These are phyloP conservation scores for Cyclotella sp. DNA, from an alignment of 108 stramenopile genomes.

Conservation along the genomic window DNA sequence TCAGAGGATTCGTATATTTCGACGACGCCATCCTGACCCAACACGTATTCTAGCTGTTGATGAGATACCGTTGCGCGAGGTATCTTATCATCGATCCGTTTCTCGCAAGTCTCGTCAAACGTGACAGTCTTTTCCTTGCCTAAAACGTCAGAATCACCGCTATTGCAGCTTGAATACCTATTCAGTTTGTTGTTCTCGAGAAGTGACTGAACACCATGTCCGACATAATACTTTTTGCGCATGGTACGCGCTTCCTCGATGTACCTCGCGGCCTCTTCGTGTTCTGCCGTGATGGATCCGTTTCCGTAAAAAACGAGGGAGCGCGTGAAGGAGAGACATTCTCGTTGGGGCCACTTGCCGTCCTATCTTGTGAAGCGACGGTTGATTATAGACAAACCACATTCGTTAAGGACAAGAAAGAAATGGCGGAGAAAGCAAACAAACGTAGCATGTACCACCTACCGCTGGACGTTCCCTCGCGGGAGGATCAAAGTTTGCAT, in stretches of 20 bases:
- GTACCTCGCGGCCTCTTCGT: slow-evolving; percentile 71
- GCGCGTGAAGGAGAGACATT: slow-evolving; percentile 87
- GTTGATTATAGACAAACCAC: not conserved
- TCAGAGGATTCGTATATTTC: slow-evolving; percentile 61
- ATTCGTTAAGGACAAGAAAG: not conserved
- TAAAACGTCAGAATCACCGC: not conserved
- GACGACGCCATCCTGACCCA: slow-evolving; percentile 75
- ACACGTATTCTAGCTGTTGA: slow-evolving; percentile 49
- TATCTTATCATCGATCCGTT: not conserved
- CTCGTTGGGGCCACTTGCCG: slow-evolving; percentile 58
- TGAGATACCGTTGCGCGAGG: not conserved
- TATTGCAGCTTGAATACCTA: not conserved
- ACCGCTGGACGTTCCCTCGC: slow-evolving; percentile 80
- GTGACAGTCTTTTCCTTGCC: not conserved
- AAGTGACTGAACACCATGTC: slow-evolving; percentile 35
- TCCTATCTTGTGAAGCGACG: slow-evolving; percentile 22
- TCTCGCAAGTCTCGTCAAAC: slow-evolving; percentile 9
- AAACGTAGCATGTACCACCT: slow-evolving; percentile 12
- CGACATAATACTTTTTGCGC: slow-evolving; percentile 77
- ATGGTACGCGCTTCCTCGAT: slow-evolving; percentile 72
- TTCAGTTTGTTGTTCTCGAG: not conserved
- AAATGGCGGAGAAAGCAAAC: not conserved
- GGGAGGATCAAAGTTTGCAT: slow-evolving; percentile 62
- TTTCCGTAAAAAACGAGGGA: slow-evolving; percentile 89
- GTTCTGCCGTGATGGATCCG: slow-evolving; percentile 80